Base-by-base conservation (phyloP, 73 alveolate species). In the Stentor coeruleus region DNA sequence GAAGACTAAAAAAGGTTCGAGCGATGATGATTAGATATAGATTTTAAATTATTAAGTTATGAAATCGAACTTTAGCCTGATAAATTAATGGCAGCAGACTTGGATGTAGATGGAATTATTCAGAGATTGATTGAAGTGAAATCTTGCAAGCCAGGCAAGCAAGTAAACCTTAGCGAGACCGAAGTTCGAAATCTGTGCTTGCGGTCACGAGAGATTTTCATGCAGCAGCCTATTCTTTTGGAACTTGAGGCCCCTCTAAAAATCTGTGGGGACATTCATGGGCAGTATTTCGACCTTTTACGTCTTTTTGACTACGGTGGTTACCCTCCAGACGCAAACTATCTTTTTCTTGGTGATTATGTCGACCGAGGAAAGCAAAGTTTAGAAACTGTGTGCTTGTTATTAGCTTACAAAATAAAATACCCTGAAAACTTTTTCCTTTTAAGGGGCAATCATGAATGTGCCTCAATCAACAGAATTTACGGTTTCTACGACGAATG, bases 401-500 rank as follows among this genome's bases (percentile, higher is more conserved):
- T 95, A 42, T 89, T 95, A 74, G 98, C 99, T 39, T 96, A 96
- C 88, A 96, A 96, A 89, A 91, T 96, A 35, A 96, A 96, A 84
- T 96, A 88, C 88, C 99, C 99, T 31, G 99, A 95, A 88, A 95
- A 95, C 85, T 95, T 95, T 91, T 95, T 95, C 89, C 80, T 95
- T 81, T 90, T 94, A 80, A 92, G 99, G 75, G 99, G 99, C 35
- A 95, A 95, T 88, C 99, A 95, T 91, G 99, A 95, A 91, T 95
- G 99, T 81, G 96, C 99, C 58, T 95, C 99, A 33, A 95, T 95
- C 82, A 96, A 96, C 88, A 91, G 98, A 73, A 95, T 92, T 58
- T 95, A 95, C 82, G 99, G 99, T 14, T 95, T 95, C 90, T 95
- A 95, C 86, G 99, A 95, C 87, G 99, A 95, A 84, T 95, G 93